A percentile compares a stretch with the other conserved stretches of the same genome.
Evolutionary conservation across 169 alveolate species (phyloP).

Genomic region (Cyclospora cayetanensis): DNA sequence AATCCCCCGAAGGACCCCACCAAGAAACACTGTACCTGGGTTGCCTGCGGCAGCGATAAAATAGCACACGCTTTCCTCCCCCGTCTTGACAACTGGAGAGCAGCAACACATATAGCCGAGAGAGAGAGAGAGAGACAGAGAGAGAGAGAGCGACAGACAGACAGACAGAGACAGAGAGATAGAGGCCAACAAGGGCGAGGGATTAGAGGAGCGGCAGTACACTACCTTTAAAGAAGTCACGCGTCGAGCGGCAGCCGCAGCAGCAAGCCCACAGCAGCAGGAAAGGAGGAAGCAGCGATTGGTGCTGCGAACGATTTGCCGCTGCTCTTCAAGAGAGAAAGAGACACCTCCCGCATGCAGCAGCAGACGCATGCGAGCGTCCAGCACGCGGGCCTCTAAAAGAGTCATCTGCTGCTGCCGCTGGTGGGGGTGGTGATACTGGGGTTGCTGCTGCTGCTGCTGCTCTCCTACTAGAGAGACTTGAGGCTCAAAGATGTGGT

Average conservation of each 20-base stretch:
- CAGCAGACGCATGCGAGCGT: too few species aligned
- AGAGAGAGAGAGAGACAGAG: not conserved
- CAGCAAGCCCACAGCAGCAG: not conserved
- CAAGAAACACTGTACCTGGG: not conserved
- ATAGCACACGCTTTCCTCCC: not conserved
- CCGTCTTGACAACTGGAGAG: too few species aligned
- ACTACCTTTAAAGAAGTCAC: not conserved
- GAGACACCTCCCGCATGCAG: too few species aligned
- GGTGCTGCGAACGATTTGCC: not conserved
- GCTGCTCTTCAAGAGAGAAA: not conserved
- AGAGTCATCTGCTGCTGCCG: too few species aligned
- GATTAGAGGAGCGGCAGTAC: not conserved
- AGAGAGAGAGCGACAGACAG: not conserved
- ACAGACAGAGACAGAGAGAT: not conserved
- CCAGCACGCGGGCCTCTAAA: too few species aligned
- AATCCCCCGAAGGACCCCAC: not conserved
- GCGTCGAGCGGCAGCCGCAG: not conserved
- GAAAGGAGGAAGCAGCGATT: not conserved
- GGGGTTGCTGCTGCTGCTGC: too few species aligned
- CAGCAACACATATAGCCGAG: not conserved
- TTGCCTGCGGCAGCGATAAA: not conserved
- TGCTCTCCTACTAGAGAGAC: too few species aligned
- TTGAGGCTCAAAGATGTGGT: too few species aligned
- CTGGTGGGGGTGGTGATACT: too few species aligned
- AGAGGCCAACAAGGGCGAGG: not conserved